Percentiles rank a stretch among this genome's conserved stretches.
These are phyloP conservation scores for Malassezia yamatoensis DNA, from an alignment of 1,284 basidiomycete species.

Conservation along the genomic window DNA sequence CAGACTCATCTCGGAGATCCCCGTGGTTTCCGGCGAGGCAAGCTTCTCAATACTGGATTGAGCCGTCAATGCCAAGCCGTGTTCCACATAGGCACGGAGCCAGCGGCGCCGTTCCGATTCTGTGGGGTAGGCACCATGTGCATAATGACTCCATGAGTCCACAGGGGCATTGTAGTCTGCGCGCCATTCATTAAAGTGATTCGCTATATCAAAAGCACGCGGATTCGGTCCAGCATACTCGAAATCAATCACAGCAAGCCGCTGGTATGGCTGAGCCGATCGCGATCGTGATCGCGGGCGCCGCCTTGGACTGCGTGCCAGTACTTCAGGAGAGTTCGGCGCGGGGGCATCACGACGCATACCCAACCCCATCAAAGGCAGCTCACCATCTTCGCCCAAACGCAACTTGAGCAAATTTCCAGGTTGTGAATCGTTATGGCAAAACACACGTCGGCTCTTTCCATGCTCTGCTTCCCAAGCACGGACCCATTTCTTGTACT, in stretches of 20 bases:
- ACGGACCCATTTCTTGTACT: slow-evolving; percentile 36
- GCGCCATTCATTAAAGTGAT: slow-evolving; percentile 45
- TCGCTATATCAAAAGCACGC: slow-evolving; percentile 41
- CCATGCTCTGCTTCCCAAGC: slow-evolving; percentile 35
- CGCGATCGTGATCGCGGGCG: slow-evolving; percentile 15
- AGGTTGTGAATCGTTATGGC: slow-evolving; percentile 44
- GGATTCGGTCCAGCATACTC: slow-evolving; percentile 42
- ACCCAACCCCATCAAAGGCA: slow-evolving; percentile 11
- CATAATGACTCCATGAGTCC: slow-evolving; percentile 31
- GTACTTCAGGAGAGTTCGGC: neutral
- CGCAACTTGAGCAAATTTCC: slow-evolving; percentile 41
- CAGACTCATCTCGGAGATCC: slow-evolving; percentile 23
- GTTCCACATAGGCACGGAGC: slow-evolving; percentile 44
- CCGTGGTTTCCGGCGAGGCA: slow-evolving; percentile 13
- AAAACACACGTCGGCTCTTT: slow-evolving; percentile 35
- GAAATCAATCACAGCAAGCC: slow-evolving; percentile 45
- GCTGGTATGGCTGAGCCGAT: slow-evolving; percentile 27
- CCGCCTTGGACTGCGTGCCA: neutral
- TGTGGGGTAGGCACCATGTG: slow-evolving; percentile 35
- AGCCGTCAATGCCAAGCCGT: slow-evolving; percentile 26
- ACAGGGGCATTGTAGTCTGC: slow-evolving; percentile 37
- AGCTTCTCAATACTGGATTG: slow-evolving; percentile 18
- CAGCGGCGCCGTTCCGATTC: slow-evolving; percentile 33
- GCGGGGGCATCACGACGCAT: slow-evolving; percentile 9
- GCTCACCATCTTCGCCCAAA: slow-evolving; percentile 11